Evolutionary conservation across 257 asterid genomes (phyloP).

Genomic region (Jaltomata sinuosa): DNA sequence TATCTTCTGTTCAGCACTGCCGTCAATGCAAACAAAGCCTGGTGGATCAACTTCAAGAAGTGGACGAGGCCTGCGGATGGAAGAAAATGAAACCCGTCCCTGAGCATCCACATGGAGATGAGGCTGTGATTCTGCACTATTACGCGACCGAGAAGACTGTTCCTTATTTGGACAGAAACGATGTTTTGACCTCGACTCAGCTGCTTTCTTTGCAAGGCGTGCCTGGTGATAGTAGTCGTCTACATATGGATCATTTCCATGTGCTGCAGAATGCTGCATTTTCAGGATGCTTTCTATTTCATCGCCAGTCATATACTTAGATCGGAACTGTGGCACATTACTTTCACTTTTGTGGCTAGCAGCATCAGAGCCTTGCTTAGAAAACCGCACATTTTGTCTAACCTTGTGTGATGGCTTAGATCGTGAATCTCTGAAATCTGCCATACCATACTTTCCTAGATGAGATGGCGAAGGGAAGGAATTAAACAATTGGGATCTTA

Average conservation of each 20-base stretch:
- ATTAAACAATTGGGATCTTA: slow-evolving; percentile 52
- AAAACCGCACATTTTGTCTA: slow-evolving; percentile 9
- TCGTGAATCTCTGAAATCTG: slow-evolving; percentile 14
- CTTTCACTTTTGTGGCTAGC: slow-evolving; percentile 10
- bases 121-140: slow-evolving; percentile 13
- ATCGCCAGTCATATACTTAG: slow-evolving; percentile 24
- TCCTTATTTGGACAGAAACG: slow-evolving; percentile 18
- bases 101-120: slow-evolving; percentile 26
- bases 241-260: slow-evolving; percentile 21
- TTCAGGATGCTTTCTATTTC: slow-evolving; percentile 23
- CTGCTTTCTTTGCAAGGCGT: slow-evolving; percentile 16
- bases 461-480: slow-evolving; percentile 71
- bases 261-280: slow-evolving; percentile 22
- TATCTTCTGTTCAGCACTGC: slow-evolving; percentile 7
- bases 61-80: slow-evolving; percentile 25
- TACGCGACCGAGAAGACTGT: slow-evolving; percentile 12
- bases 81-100: slow-evolving; percentile 22
- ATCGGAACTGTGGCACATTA: slow-evolving; percentile 14
- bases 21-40: slow-evolving; percentile 2
- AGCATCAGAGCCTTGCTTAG: slow-evolving; percentile 13
- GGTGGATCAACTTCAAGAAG: slow-evolving; percentile 24
- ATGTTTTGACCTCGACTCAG: slow-evolving; percentile 8
- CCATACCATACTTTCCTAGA: slow-evolving; percentile 28
- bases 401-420: slow-evolving; percentile 8
- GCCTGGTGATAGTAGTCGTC: slow-evolving; percentile 27